Base-by-base conservation (phyloP, 768 basidiomycete species). In the Termitomyces sp. region DNA sequence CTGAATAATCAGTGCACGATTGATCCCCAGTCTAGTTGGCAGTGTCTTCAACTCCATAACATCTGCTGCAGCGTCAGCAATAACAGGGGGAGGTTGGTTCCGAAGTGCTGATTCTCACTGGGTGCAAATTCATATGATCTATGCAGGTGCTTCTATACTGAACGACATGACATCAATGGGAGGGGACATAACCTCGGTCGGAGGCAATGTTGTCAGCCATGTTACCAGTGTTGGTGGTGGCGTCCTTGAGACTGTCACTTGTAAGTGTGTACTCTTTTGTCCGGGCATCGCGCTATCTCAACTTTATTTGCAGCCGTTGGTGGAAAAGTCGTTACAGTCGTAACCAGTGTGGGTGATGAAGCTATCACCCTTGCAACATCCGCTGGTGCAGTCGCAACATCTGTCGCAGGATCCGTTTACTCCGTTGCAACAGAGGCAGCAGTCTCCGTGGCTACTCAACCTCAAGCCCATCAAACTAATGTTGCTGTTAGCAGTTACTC, bases 301-400 rank as follows among this genome's bases (percentile, higher is more conserved):
- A 65, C 62, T 9, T 45, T 44, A 52, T 20, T 55, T 45, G 27
- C 54, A 88, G 87, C 84, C 29, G 62, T 76, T 52, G 83, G 73
- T n/a, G 85, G 80, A 13, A 54, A 69, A 9, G 79, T 72, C 2
- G 68, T 74, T 47, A 88, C 82, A 13, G 64, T 88, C 18, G 68
- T 88, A 27, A 84, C 82, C 15, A 81, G 78, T 39, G 76, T 64
- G 10, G 87, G 84, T 7, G 86, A 85, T 11, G 60, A 74, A 41
- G 86, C 77, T 1, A 68, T 86, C 54, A 88, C 86, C 0, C 74
- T 89, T 18, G 85, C 83, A 25, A 65, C 57, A 4, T 69, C 70
- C 2, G 76, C 72, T 6, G 74, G 64, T 39, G 76, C 63, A 15
- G 71, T 72, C 15, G 72, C 68, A 7, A 85, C 83, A 27, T 75